Evolutionary conservation across 495 filamentous ascomycete genomes (phyloP).

Genomic region (Talaromyces liani): DNA sequence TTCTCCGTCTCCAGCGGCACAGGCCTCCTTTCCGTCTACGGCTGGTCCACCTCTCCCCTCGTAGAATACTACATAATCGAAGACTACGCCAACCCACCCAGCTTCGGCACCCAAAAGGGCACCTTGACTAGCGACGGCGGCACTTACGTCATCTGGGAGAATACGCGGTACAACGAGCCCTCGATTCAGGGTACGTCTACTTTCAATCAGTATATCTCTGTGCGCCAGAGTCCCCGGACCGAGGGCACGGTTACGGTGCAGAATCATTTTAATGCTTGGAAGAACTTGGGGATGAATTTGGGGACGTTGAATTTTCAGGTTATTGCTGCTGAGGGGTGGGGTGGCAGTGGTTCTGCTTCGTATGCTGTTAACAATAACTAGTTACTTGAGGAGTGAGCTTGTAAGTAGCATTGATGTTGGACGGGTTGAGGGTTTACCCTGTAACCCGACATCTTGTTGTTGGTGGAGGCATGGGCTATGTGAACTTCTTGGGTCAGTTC

Average conservation of each 20-base stretch:
- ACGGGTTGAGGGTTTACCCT: too few species aligned
- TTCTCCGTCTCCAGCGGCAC: constrained; percentile 49
- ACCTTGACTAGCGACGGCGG: constrained; percentile 50
- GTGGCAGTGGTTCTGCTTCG: constrained; percentile 41
- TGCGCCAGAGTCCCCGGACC: constrained; percentile 45
- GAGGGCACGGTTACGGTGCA: constrained; percentile 44
- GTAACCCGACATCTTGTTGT: too few species aligned
- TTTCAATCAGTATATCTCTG: constrained; percentile 56
- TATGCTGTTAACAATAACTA: constrained; percentile 37
- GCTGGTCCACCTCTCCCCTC: constrained; percentile 54
- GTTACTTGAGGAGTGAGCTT: too few species aligned
- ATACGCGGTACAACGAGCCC: constrained; percentile 51
- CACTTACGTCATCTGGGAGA: constrained; percentile 58
- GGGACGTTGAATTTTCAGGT: constrained; percentile 55
- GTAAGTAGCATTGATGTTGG: too few species aligned
- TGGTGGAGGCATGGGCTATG: too few species aligned
- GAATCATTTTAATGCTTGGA: constrained; percentile 63
- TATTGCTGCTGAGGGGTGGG: constrained; percentile 52
- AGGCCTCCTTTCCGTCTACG: constrained; percentile 54
- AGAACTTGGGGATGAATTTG: constrained; percentile 34
- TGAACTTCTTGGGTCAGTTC: neutral
- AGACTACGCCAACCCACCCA: constrained; percentile 47
- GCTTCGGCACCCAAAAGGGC: constrained; percentile 40
- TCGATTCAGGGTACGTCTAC: constrained; percentile 51
- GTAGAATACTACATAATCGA: constrained; percentile 63